Base-by-base conservation (phyloP, 1,284 basidiomycete species). In the Mycena citricolor region DNA sequence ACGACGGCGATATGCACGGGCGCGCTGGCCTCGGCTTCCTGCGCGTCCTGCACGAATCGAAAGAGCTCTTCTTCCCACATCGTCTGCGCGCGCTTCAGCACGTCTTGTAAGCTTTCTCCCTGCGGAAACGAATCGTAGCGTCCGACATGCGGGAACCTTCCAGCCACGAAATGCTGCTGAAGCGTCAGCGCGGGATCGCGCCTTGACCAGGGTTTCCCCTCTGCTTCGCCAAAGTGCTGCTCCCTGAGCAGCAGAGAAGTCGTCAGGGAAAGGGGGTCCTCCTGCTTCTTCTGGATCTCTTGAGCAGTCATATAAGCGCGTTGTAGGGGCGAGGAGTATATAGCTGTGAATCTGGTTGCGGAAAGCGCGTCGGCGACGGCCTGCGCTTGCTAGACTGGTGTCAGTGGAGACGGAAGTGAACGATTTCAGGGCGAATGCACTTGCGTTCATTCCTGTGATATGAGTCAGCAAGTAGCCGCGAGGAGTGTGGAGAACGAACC, bases 251-350 rank as follows among this genome's bases (percentile, higher is more conserved):
- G 67, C 7, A 65, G 67, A 17, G 73, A 73, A 28, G 72, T 61
- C 8, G 66, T 70, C 42, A 87, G 64, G 1, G 75, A 67, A 34
- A 79, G 68, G 52, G 73, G 66, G 16, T 79, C 73, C 8, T 71
- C 67, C 2, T 70, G 64, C 42, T 80, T 75, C n/a, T 68, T 62
- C 33, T 72, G 73, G 29, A 89, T 69, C 24, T 76, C 76, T 51
- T 76, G 67, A 0, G 81, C 86, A 1, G 86, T 89, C 51, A 71
- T 70, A 46, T 76, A 70, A 0, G 90, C 89, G 11, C 90, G 78
- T 48, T 81, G 76, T 38, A 93, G 73, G 29, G 84, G 79, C 0
- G 88, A 91, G 4, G 85, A 71, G 62, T 88, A 85, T 52, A 94
- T 84, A 28, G 79, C 74, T 25, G 74, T 69, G 59, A 90, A 72